A percentile compares a stretch with the other conserved stretches of the same genome.
Conservation (phyloP, 2,329 filamentous ascomycete species). For the Didymella pomorum region DNA sequence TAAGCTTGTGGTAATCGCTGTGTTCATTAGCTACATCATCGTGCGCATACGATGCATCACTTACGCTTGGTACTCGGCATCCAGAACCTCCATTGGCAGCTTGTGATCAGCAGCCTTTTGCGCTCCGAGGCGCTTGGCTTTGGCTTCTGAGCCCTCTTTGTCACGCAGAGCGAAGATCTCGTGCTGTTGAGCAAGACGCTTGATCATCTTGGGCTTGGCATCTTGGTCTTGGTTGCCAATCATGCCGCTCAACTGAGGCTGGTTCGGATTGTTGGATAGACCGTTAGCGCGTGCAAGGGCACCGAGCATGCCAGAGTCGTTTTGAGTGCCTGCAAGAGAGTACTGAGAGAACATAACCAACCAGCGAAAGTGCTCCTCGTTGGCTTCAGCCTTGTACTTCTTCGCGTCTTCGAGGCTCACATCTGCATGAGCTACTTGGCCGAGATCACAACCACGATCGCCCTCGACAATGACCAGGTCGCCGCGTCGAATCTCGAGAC, state of each 20-base stretch:
- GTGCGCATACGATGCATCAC: constrained; percentile 50
- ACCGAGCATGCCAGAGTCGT: constrained; percentile 61
- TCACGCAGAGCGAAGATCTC: constrained; percentile 89
- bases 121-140: constrained; percentile 95
- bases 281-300: constrained; percentile 47
- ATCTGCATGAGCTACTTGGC: constrained; percentile 88
- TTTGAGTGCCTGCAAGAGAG: constrained; percentile 43
- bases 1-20: constrained; percentile 98
- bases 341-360: constrained; percentile 95
- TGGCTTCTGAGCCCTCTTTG: constrained; percentile 97
- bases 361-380: constrained; percentile 97
- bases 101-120: constrained; percentile 95
- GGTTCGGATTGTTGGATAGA: constrained; percentile 39
- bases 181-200: constrained; percentile 88
- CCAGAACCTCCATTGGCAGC: constrained; percentile 97
- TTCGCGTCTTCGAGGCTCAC: constrained; percentile 88
- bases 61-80: constrained; percentile 98
- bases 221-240: constrained; percentile 60
- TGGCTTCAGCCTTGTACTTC: constrained; percentile 87
- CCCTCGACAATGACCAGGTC: constrained; percentile 98
- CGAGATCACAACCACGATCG: constrained; percentile 93
- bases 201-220: constrained; percentile 95
- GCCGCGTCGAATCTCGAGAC: constrained; percentile 85
- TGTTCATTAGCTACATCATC: constrained; percentile 16
- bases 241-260: constrained; percentile 65